Percentiles rank a stretch among this genome's conserved stretches.
These are phyloP conservation scores for Suillus placidus DNA, from an alignment of 768 basidiomycete genomes.

Conservation along the genomic window DNA sequence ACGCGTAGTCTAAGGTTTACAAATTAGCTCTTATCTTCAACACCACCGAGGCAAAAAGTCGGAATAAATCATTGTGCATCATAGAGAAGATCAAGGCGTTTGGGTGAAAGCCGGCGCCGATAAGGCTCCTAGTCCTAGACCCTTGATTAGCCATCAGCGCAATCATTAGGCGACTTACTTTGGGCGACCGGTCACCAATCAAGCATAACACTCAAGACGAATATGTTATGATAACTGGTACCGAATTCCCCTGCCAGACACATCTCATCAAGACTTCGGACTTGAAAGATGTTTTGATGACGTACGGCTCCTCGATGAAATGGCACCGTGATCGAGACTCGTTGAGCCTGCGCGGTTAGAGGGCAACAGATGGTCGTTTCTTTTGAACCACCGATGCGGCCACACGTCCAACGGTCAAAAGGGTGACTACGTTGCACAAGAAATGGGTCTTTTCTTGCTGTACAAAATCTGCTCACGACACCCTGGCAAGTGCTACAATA, in stretches of 20 bases:
- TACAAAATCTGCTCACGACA: background rate
- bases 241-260: background rate
- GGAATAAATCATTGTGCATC: too few species aligned
- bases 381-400: background rate
- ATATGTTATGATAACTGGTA: background rate
- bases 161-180: background rate
- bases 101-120: slow-evolving; percentile 3
- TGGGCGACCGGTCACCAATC: background rate
- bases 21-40: slow-evolving; percentile 6
- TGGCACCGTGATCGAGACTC: background rate
- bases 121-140: background rate
- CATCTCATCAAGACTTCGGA: background rate
- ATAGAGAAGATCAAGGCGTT: background rate
- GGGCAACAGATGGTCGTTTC: background rate
- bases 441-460: background rate
- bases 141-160: background rate
- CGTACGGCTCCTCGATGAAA: background rate
- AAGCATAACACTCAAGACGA: background rate
- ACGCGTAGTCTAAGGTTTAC: background rate
- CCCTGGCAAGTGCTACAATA: background rate
- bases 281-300: background rate
- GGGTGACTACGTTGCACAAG: background rate
- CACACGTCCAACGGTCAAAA: background rate
- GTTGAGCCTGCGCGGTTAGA: background rate
- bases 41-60: background rate